Evolutionary conservation across 75 land plant species (phyloP).

Genomic region (Selaginella moellendorffii): DNA sequence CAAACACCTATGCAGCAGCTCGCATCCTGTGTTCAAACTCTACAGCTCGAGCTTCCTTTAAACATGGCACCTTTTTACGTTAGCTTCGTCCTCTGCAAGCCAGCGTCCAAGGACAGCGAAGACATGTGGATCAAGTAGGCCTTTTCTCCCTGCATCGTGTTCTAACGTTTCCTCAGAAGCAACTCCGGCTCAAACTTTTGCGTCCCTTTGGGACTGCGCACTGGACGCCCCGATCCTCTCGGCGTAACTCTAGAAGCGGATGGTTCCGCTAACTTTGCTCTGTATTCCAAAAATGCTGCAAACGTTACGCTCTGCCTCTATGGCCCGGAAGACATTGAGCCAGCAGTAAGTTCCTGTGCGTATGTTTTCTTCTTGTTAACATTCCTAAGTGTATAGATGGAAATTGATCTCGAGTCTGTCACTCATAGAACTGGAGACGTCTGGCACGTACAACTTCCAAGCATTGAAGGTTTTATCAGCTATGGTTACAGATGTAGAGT

Average conservation of each 20-base stretch:
- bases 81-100: constrained; percentile 41
- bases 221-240: constrained; percentile 53
- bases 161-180: constrained; percentile 19
- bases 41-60: constrained; percentile 41
- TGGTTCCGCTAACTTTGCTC: constrained; percentile 53
- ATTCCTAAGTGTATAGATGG: constrained; percentile 26
- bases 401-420: constrained; percentile 70
- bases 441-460: constrained; percentile 67
- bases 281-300: constrained; percentile 58
- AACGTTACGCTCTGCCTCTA: constrained; percentile 70
- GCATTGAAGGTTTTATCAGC: constrained; percentile 26
- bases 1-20: constrained; percentile 38
- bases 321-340: constrained; percentile 29
- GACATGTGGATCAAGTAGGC: constrained; percentile 28
- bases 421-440: constrained; percentile 62
- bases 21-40: constrained; percentile 17
- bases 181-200: constrained; percentile 42
- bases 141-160: not conserved
- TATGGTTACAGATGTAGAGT: constrained; percentile 89
- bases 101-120: constrained; percentile 3
- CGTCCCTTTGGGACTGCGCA: constrained; percentile 57
- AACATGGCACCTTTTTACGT: constrained; percentile 47
- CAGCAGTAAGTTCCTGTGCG: constrained; percentile 25
- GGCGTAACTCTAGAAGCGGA: constrained; percentile 29
- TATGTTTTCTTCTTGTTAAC: not conserved